Conservation (phyloP, 805 yeast genomes). For the Zygosaccharomyces bisporus region DNA sequence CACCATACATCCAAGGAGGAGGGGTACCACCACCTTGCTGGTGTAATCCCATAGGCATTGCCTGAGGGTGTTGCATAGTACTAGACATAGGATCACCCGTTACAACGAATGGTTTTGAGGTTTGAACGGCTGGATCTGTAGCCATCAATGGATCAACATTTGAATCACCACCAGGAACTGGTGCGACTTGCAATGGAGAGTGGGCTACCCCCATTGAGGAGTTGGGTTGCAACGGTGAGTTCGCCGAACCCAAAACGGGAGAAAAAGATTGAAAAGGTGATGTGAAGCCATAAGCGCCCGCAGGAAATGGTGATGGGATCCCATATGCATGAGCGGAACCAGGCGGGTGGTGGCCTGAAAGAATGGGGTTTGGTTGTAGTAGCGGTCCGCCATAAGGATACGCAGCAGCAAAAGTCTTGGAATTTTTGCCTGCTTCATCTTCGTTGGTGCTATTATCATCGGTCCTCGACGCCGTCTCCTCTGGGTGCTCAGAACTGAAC, state of each 20-base stretch:
- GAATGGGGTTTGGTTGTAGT: conserved; percentile 30
- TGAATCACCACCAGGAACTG: conserved; percentile 9
- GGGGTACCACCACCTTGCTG: conserved; percentile 26
- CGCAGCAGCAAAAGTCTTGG: conserved; percentile 31
- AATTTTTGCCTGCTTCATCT: conserved; percentile 16
- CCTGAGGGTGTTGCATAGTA: conserved; percentile 7
- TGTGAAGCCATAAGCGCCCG: conserved; percentile 32
- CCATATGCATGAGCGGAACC: conserved; percentile 24
- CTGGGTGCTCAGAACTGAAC: conserved; percentile 11
- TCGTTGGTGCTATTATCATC: conserved; percentile 9
- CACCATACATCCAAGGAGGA: conserved; percentile 36
- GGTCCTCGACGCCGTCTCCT: conserved; percentile 10
- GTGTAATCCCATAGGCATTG: conserved; percentile 17
- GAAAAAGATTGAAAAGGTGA: conserved; percentile 36
- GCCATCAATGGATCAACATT: not conserved
- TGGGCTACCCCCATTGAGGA: conserved; percentile 21
- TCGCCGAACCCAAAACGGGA: conserved; percentile 29
- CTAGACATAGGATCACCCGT: not conserved
- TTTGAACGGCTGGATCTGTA: conserved; percentile 2
- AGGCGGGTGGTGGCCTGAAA: conserved; percentile 27
- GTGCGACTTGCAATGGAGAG: conserved; percentile 19
- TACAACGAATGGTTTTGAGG: conserved; percentile 1
- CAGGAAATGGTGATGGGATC: conserved; percentile 32
- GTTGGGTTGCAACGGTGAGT: conserved; percentile 24
- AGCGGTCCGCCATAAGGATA: conserved; percentile 35